Conservation (phyloP, 345 rosid species). For the Lenwebbia sp. region DNA sequence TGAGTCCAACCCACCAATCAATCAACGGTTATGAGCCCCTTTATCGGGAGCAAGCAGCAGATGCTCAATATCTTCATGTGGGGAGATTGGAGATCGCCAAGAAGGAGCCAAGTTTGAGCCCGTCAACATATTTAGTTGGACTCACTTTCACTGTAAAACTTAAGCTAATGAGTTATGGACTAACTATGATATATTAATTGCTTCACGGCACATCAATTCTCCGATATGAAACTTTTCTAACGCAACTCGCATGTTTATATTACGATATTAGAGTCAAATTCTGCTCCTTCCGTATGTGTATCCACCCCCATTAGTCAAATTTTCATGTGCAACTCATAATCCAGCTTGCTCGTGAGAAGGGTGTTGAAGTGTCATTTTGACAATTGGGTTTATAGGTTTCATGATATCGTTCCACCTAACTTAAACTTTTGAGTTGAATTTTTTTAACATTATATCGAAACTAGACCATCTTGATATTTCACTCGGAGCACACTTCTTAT, state of each 20-base stretch:
- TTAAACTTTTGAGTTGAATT: neutral
- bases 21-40: too few species aligned
- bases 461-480: neutral
- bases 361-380: neutral
- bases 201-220: neutral
- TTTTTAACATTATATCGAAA: neutral
- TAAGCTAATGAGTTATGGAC: neutral
- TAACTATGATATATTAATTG: accelerated
- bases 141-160: neutral
- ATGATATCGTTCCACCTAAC: accelerated
- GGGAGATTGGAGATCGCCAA: neutral
- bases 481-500: neutral
- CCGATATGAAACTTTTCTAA: neutral
- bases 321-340: neutral
- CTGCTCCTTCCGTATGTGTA: neutral
- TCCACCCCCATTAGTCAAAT: accelerated
- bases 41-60: too few species aligned
- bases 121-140: neutral
- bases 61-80: too few species aligned
- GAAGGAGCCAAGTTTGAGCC: accelerated
- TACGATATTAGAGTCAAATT: neutral
- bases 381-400: neutral
- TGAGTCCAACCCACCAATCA: too few species aligned
- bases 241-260: neutral
- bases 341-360: accelerated